Conservation (phyloP, 495 filamentous ascomycete genomes). For the Clavariopsis aquatica region DNA sequence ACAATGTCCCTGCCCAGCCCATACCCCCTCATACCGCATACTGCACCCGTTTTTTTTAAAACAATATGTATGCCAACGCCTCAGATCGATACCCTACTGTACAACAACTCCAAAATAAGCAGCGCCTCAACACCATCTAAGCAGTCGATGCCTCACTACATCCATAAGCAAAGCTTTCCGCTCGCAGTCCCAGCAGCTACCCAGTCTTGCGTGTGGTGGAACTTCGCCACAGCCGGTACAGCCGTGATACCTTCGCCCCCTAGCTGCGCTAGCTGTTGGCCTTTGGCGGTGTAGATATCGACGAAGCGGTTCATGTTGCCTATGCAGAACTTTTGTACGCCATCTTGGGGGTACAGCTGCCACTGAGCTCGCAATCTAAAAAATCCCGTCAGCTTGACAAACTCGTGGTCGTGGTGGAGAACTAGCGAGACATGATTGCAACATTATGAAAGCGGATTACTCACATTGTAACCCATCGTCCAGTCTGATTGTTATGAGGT, state of each 20-base stretch:
- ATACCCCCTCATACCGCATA: too few relatives aligned
- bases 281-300: constrained; percentile 77
- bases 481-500: constrained; percentile 93
- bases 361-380: constrained; percentile 87
- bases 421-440: not conserved
- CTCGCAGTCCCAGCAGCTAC: constrained; percentile 89
- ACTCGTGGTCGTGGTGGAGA: not conserved
- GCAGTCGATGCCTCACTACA: constrained; percentile 52
- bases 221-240: constrained; percentile 88
- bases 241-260: constrained; percentile 87
- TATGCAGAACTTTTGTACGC: constrained; percentile 82
- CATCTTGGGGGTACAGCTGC: constrained; percentile 76
- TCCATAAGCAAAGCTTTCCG: constrained; percentile 90
- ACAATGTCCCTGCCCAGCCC: not conserved
- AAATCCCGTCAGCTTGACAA: constrained; percentile 7
- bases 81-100: too few relatives aligned
- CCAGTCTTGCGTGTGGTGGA: constrained; percentile 88
- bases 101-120: not conserved
- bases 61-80: too few relatives aligned
- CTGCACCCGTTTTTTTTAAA: too few relatives aligned
- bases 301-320: constrained; percentile 98
- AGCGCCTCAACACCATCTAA: not conserved
- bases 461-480: constrained; percentile 74
- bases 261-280: constrained; percentile 88
- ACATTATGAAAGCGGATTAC: constrained; percentile 35